phyloP scores from a whole-genome alignment of 805 yeast species.

The Cyberlindnera amylophila region DNA sequence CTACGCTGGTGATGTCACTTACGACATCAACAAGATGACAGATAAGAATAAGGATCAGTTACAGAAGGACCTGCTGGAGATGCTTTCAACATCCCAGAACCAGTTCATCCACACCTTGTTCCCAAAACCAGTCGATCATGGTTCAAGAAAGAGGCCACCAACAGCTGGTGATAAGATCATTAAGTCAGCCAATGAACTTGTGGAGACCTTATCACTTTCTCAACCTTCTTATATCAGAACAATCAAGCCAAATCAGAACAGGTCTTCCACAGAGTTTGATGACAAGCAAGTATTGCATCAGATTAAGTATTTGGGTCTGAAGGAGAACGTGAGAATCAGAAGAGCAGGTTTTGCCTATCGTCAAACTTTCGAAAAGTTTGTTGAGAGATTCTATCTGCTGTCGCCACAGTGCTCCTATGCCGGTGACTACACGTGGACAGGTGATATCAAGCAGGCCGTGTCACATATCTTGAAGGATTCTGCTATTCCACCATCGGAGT shows the following conservation, averaged over 20 bases:
- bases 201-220: constrained; percentile 84
- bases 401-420: constrained; percentile 93
- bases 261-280: constrained; percentile 87
- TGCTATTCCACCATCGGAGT: constrained; percentile 74
- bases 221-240: constrained; percentile 96
- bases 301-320: constrained; percentile 90
- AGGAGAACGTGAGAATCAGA: constrained; percentile 94
- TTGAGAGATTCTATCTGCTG: constrained; percentile 84
- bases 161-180: constrained; percentile 96
- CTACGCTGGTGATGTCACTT: constrained; percentile 98
- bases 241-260: constrained; percentile 93
- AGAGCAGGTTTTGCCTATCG: constrained; percentile 99
- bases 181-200: constrained; percentile 83
- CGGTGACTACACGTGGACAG: constrained; percentile 66
- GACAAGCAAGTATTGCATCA: constrained; percentile 89
- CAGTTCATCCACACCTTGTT: constrained; percentile 55
- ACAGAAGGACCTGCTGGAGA: constrained; percentile 80
- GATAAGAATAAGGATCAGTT: constrained; percentile 95
- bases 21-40: constrained; percentile 85
- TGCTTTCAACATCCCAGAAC: constrained; percentile 69
- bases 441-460: constrained; percentile 54
- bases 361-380: constrained; percentile 94
- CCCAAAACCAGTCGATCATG: constrained; percentile 63
- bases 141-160: constrained; percentile 80
- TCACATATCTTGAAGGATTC: constrained; percentile 50